A percentile compares a stretch with the other conserved stretches of the same genome.
phyloP scores from a whole-genome alignment of 108 stramenopile species.

The Fistulifera solaris region DNA sequence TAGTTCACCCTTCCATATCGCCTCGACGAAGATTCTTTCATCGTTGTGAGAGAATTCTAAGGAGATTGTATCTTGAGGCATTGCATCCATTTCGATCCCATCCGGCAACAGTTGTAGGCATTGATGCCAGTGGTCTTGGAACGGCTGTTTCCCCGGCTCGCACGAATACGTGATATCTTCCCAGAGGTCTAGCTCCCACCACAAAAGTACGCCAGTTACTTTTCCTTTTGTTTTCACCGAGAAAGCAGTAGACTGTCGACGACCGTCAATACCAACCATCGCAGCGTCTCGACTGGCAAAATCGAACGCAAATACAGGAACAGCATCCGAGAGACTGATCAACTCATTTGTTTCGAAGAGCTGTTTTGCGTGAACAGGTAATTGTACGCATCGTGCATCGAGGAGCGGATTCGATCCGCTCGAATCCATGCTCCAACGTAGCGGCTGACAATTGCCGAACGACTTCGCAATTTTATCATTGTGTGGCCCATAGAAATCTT shows the following conservation, averaged over 20 bases:
- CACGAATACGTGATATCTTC: conserved; percentile 29
- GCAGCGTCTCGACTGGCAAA: conserved; percentile 36
- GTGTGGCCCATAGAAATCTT: conserved; percentile 26
- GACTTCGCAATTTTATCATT: neutral
- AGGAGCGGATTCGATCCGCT: neutral
- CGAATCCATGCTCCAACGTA: neutral
- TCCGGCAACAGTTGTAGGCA: conserved; percentile 51
- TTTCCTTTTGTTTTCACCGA: neutral
- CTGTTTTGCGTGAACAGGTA: conserved; percentile 27
- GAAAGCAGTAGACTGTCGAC: conserved; percentile 8
- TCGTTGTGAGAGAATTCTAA: conserved; percentile 45
- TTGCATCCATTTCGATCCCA: conserved; percentile 16
- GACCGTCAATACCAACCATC: conserved; percentile 34
- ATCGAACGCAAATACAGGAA: conserved; percentile 44
- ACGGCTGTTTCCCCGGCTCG: conserved; percentile 22
- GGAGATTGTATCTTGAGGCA: conserved; percentile 20
- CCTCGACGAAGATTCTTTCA: conserved; percentile 20
- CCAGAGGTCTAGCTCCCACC: conserved; percentile 77
- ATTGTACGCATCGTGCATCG: conserved; percentile 14
- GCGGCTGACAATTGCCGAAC: neutral
- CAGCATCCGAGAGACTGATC: conserved; percentile 10
- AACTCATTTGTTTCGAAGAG: neutral
- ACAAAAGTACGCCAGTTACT: conserved; percentile 50
- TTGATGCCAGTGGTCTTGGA: conserved; percentile 87
- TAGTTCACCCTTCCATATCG: neutral